Base-by-base conservation (phyloP, 163 green algal genomes). In the Volvox carteri region DNA sequence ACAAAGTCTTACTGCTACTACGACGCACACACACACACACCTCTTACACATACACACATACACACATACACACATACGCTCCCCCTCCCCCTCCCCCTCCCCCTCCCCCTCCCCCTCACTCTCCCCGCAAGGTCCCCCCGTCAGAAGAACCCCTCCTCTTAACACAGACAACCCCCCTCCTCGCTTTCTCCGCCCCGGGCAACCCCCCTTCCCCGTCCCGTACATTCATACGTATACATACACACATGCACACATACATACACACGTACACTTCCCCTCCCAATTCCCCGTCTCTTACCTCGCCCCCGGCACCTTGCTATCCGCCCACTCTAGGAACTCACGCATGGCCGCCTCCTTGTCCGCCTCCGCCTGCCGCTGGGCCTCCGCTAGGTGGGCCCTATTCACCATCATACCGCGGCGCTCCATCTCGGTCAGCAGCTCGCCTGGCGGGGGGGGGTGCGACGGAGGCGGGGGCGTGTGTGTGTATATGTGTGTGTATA, bases 341-440 rank as follows among this genome's bases (percentile, higher is more conserved):
- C 93, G 72, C 60, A 94, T 85, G 0, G 95, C 95, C 19, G 92
- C 80, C 60, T 86, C 70, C 90, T 97, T 93, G 86, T 99, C 97
- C 5, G 78, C 73, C 62, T 95, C 62, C 4, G 97, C 97, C 44
- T 85, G 14, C 35, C 8, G 3, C 84, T 93, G 72, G 52, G 87
- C 87, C 52, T 54, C 28, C 14, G n/a, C 16, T 72, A 93, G 85
- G 85, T 93, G 91, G 39, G 75, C 48, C 37, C 86, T 76, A 87
- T 94, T 86, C 0, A 96, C 86, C 68, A 85, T 68, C 75, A 94
- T 92, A 30, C 98, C 98, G 30, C 92, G 91, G 35, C 90, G 83
- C 93, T 99, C 98, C 97, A 99, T 98, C 79, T 98, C 94, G 0
- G 97, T 99, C 56, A 99, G 94, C 84, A 99, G 91, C 86, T 96